These are phyloP conservation scores for Hygrocybe coccinea DNA, from an alignment of 768 basidiomycete species.

Conservation along the genomic window DNA sequence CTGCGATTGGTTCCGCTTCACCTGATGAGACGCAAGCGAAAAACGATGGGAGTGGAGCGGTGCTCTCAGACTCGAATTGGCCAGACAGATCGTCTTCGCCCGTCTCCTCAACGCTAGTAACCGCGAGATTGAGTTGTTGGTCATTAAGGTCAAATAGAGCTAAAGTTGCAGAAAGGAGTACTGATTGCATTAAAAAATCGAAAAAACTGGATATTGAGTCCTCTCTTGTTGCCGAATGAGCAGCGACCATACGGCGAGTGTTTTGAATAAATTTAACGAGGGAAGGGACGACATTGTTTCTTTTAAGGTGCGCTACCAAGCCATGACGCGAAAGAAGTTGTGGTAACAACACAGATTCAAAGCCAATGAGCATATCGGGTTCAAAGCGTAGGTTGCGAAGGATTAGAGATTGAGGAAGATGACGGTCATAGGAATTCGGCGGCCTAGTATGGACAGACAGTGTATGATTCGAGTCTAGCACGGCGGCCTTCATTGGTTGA, in stretches of 20 bases:
- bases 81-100: not conserved
- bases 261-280: not conserved
- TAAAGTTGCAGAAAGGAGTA: not conserved
- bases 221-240: not conserved
- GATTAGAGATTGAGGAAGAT: not conserved
- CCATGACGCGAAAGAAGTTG: not conserved
- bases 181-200: not conserved
- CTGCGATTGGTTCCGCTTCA: not conserved
- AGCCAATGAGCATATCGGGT: not conserved
- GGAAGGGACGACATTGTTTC: not conserved
- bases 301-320: not conserved
- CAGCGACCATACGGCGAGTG: not conserved
- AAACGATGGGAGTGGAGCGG: not conserved
- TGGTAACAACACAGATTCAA: not conserved
- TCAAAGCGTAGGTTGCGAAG: not conserved
- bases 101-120: not conserved
- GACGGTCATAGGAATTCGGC: not conserved
- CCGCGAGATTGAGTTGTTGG: not conserved
- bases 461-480: not conserved
- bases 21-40: not conserved
- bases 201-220: not conserved
- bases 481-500: not conserved
- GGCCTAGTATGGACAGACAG: not conserved
- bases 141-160: not conserved
- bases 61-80: not conserved